Base-by-base conservation (phyloP, 768 basidiomycete genomes). In the Panus rudis region DNA sequence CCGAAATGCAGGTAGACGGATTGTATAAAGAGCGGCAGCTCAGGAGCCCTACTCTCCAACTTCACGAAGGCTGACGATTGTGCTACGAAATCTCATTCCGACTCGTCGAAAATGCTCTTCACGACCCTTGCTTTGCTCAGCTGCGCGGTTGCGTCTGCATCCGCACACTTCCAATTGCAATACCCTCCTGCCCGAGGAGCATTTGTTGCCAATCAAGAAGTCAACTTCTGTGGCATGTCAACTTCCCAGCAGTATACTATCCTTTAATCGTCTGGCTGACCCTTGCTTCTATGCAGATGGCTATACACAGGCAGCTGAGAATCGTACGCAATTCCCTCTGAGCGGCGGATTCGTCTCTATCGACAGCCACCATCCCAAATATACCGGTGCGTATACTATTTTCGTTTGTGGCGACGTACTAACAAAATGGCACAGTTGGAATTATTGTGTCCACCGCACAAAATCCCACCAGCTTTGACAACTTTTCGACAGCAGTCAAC, bases 151-250 rank as follows among this genome's bases (percentile, higher is more conserved):
- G 49, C 55, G 39, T 49, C 39, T 19, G 62, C 66, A 12, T 54
- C 71, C 25, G 58, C 86, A 6, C 90, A 93, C 62, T 92, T 92
- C 65, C 81, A 84, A 51, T 68, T 92, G 32, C 74, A 81, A 53
- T 91, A 76, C 60, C 91, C 90, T 14, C 51, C 67, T 1, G 80
- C 86, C 10, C 71, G 90, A 37, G 91, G 90, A 2, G 57, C 52
- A 0, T 92, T 92, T 58, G 70, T 70, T 42, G 72, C 80, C 43
- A 64, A 72, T 40, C 53, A 68, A 13, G 83, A 86, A 50, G 67
- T 70, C 11, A 63, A 53, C 2, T 84, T 86, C 56, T 90, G 90
- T 55, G 86, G 85, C 84, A 48, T 31, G 73, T 60, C 19, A 2
- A 22, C 27, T 22, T n/a, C 25, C 17, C 39, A 5, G n/a, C n/a